These are phyloP conservation scores for Ruellia speciosa DNA, from an alignment of 305 asterid genomes.

Conservation along the genomic window DNA sequence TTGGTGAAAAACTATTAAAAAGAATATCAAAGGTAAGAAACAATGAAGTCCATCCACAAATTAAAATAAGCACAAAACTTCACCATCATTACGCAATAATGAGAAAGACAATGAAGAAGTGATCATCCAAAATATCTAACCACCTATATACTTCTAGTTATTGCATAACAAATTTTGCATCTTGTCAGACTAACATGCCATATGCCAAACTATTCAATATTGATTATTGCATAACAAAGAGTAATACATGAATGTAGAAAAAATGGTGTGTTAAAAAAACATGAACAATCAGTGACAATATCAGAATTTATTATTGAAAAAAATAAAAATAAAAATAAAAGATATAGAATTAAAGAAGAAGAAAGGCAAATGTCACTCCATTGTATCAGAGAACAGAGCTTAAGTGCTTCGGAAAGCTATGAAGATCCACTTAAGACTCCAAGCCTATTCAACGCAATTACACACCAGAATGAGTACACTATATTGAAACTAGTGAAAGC, in stretches of 20 bases:
- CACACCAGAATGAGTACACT: slow-evolving; percentile 7
- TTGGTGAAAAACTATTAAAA: neutral
- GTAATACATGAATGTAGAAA: too few relatives aligned
- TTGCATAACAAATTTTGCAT: too few relatives aligned
- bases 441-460: neutral
- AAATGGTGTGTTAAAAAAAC: too few relatives aligned
- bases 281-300: too few relatives aligned
- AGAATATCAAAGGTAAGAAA: neutral
- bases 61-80: neutral
- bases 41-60: neutral
- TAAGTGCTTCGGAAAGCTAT: neutral
- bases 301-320: too few relatives aligned
- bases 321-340: too few relatives aligned
- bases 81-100: neutral
- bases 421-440: neutral
- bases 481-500: neutral
- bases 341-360: too few relatives aligned
- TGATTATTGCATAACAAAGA: too few relatives aligned
- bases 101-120: neutral
- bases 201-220: neutral
- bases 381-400: neutral
- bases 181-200: too few relatives aligned
- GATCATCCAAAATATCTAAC: neutral
- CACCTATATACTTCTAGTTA: too few relatives aligned
- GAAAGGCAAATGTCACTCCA: neutral